Evolutionary conservation across 441 rosid species (phyloP).

Genomic region (Metrosideros polymorpha): DNA sequence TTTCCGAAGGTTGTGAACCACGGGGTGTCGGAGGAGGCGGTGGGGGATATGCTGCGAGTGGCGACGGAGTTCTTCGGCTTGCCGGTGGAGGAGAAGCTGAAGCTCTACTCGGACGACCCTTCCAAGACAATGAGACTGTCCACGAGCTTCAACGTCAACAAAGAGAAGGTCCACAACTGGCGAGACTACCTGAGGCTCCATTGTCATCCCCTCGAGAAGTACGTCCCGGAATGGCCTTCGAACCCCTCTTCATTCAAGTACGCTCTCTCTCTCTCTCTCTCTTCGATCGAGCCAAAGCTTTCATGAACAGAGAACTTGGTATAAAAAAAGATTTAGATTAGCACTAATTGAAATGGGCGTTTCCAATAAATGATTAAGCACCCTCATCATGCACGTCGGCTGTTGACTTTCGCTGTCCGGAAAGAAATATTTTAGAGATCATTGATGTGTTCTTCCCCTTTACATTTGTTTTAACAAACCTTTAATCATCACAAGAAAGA

Average conservation of each 20-base stretch:
- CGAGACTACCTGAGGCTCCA: constrained; percentile 66
- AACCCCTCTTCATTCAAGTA: constrained; percentile 55
- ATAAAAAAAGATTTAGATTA: neutral
- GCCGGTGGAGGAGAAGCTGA: constrained; percentile 59
- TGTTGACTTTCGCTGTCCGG: neutral
- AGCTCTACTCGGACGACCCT: constrained; percentile 59
- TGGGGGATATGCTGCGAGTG: constrained; percentile 26
- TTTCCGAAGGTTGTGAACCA: constrained; percentile 43
- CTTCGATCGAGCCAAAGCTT: neutral
- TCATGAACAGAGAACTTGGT: neutral
- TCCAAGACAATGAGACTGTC: constrained; percentile 55
- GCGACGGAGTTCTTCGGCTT: constrained; percentile 38
- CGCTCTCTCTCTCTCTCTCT: neutral
- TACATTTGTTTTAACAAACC: neutral
- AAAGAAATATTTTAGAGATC: neutral
- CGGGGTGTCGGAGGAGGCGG: constrained; percentile 23
- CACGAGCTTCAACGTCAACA: constrained; percentile 56
- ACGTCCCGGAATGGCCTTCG: constrained; percentile 60
- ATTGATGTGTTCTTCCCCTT: neutral
- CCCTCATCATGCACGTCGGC: neutral
- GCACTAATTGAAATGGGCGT: neutral
- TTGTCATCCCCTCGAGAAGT: constrained; percentile 54
- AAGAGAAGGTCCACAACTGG: constrained; percentile 63
- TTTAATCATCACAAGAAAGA: neutral
- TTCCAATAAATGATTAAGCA: neutral